Base-by-base conservation (phyloP, 2,329 filamentous ascomycete genomes). In the Tolypocladium amazonense region DNA sequence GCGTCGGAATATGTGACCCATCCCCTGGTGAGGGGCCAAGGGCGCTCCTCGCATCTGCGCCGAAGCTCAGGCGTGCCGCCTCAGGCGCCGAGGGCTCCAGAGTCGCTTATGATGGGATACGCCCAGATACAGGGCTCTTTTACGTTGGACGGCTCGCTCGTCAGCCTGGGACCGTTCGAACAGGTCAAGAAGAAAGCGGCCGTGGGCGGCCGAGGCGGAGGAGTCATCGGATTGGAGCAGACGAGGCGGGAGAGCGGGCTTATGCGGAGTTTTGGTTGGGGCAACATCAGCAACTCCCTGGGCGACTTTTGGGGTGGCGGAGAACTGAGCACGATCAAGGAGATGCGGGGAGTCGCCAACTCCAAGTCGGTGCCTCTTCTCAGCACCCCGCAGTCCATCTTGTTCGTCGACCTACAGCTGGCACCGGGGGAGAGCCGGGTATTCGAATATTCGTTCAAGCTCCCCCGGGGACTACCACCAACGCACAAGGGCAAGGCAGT, bases 51-150 rank as follows among this genome's bases (percentile, higher is more conserved):
- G 2, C 77, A 82, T 63, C 67, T 79, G 18, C 76, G 81, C 60
- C 75, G 77, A 56, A 75, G 73, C 62, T 79, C 81, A 35, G 76
- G 73, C 57, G 68, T 80, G 59, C 68, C 72, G 62, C 72, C 72
- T 61, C 74, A 76, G 62, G 75, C 76, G 55, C 70, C 77, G 47
- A 78, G 76, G 66, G 71, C 79, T 45, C 86, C 90, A 0, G 92
- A 97, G 71, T 87, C 88, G 1, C 76, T 99, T 58, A 95, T 99
- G 86, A 99, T 99, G 94, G 94, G 92, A 0, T 99, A 96, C 73
- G 93, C 90, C 3, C 94, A 99, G 67, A 85, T 97, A 2, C 89
- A 91, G 72, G 94, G 94, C 4, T 92, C 90, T 0, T 99, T 99
- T 67, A 91, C 87, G 0, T 76, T 99, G 8, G 94, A 99, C 69